These are phyloP conservation scores for Colletotrichum tofieldiae DNA, from an alignment of 2,329 filamentous ascomycete species.

Conservation along the genomic window DNA sequence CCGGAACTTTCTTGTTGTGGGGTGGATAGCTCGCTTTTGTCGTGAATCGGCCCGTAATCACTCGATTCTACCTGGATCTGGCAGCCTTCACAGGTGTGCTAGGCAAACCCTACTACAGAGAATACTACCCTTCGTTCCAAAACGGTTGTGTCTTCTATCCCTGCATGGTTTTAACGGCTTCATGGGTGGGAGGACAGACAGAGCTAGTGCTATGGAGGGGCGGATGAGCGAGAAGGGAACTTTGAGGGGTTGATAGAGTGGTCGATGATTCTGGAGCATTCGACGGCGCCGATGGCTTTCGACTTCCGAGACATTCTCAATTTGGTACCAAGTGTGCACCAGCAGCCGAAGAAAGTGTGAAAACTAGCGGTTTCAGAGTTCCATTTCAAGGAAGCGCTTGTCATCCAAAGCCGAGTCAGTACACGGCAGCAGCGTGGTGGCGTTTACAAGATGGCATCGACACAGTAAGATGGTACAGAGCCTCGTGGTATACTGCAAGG, in stretches of 20 bases:
- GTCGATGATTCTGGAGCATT: slow-evolving; percentile 23
- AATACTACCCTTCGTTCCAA: neutral
- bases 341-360: neutral
- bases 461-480: slow-evolving; percentile 16
- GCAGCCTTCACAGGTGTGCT: slow-evolving; percentile 13
- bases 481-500: slow-evolving; percentile 33
- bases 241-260: neutral
- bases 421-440: slow-evolving; percentile 5
- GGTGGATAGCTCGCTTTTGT: slow-evolving; percentile 24
- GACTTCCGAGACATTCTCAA: slow-evolving; percentile 32
- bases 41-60: slow-evolving; percentile 12
- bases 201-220: slow-evolving; percentile 34
- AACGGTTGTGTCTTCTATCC: neutral
- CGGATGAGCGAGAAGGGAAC: slow-evolving; percentile 15
- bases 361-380: neutral
- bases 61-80: neutral
- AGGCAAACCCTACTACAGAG: neutral
- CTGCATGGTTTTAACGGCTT: slow-evolving; percentile 23
- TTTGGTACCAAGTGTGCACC: neutral
- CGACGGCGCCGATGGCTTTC: slow-evolving; percentile 10
- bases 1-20: slow-evolving; percentile 9
- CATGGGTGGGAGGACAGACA: neutral
- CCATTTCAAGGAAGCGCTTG: neutral
- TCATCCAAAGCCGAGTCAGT: neutral
- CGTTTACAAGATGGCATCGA: neutral